Conservation (phyloP, 2,329 filamentous ascomycete genomes). For the Diplodia corticola region DNA sequence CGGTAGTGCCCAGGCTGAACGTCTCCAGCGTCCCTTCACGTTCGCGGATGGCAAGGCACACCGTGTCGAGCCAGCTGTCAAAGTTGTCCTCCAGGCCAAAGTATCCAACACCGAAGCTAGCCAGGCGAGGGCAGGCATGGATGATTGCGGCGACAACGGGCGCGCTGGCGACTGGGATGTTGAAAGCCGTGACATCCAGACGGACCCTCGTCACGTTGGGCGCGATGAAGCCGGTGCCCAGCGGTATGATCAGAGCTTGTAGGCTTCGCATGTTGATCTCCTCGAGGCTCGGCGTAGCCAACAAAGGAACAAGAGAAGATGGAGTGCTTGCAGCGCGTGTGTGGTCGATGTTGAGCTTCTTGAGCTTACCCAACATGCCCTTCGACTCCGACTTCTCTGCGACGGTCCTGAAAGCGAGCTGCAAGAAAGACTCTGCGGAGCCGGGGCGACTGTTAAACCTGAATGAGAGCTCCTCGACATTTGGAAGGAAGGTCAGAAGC, state of each 20-base stretch:
- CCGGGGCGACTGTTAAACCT: not conserved
- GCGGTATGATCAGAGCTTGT: not conserved
- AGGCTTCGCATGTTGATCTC: not conserved
- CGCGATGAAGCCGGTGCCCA: too few species aligned
- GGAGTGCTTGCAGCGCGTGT: not conserved
- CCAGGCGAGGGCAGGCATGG: not conserved
- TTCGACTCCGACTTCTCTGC: not conserved
- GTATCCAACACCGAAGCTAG: not conserved
- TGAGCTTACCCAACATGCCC: not conserved
- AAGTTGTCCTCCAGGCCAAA: not conserved
- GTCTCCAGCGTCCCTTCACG: not conserved
- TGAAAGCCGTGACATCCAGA: not conserved
- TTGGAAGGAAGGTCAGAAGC: not conserved
- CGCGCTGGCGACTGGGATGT: not conserved
- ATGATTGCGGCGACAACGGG: not conserved
- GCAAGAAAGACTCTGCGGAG: not conserved
- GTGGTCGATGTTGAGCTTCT: too few species aligned
- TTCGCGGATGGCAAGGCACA: not conserved
- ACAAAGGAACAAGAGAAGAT: not conserved
- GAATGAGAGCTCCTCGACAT: not conserved
- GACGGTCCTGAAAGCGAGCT: not conserved
- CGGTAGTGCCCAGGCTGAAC: not conserved
- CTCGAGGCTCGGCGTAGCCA: not conserved
- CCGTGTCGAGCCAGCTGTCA: not conserved
- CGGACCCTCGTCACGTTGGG: not conserved